A percentile compares a stretch with the other conserved stretches of the same genome.
Conservation (phyloP, 345 rosid species). For the Brassica cretica region DNA sequence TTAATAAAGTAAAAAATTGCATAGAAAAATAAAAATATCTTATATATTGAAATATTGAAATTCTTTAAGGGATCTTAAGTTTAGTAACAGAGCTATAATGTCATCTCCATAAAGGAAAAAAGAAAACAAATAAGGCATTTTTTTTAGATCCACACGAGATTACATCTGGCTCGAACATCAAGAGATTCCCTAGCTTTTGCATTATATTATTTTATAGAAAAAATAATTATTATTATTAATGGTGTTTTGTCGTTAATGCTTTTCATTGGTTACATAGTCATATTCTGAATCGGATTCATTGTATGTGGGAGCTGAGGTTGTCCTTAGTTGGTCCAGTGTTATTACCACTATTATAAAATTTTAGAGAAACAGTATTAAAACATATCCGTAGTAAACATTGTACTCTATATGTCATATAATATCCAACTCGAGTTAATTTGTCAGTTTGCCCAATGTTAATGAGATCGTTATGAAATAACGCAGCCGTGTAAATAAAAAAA, state of each 20-base stretch:
- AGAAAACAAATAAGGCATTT: neutral
- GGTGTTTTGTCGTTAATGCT: conserved; percentile 33
- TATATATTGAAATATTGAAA: too few relatives aligned
- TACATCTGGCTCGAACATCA: conserved; percentile 39
- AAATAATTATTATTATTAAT: neutral
- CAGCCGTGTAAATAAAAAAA: neutral
- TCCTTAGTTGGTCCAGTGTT: conserved; percentile 14
- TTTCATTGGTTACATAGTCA: conserved; percentile 35
- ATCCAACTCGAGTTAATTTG: neutral
- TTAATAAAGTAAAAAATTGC: too few relatives aligned
- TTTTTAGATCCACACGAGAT: conserved; percentile 42
- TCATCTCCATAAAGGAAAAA: too few relatives aligned
- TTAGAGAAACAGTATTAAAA: neutral
- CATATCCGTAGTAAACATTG: neutral
- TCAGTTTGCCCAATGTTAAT: neutral
- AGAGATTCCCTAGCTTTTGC: conserved; percentile 37
- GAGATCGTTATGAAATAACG: neutral
- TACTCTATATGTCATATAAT: neutral
- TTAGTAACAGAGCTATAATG: too few relatives aligned
- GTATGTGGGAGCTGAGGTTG: conserved; percentile 37
- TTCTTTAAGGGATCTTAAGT: too few relatives aligned
- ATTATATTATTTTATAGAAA: neutral
- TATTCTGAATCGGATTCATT: conserved; percentile 37
- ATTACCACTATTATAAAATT: neutral
- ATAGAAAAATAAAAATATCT: too few relatives aligned